Base-by-base conservation (phyloP, 2,329 filamentous ascomycete species). In the Aspergillus clavatus region DNA sequence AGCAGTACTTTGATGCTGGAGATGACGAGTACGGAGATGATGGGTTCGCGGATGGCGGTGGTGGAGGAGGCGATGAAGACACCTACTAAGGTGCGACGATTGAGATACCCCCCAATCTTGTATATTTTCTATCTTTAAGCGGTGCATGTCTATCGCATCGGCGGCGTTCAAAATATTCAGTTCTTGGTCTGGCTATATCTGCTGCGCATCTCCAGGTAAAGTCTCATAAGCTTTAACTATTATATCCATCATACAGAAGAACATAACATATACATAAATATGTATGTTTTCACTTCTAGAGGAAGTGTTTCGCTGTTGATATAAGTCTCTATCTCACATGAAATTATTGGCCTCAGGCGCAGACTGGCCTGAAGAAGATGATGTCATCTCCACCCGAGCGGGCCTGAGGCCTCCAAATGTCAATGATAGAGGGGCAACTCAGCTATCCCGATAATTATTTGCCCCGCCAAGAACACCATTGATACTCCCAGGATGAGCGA, bases 1-100 rank as follows among this genome's bases (percentile, higher is more conserved):
- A 84, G 55, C 75, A 83, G 51, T 83, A 84, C 68, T 81, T 81
- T 55, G 77, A 80, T 50, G 78, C 73, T 43, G 81, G 81, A 5
- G 81, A 76, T 40, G 73, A 74, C 39, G 73, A 74, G 38, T 72
- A 66, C 40, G 71, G 79, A 40, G 78, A 76, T 43, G 80, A 77
- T 51, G 76, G 75, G 46, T 77, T 73, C 41, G 77, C 70, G 21
- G 80, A 76, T 52, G 77, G 72, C 36, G 78, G 72, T 29, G 76
- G 73, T 24, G 78, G 73, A 31, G 75, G 71, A 5, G 78, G 75
- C 43, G 75, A 73, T 39, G 75, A 72, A 47, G 70, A 70, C 53
- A 65, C 63, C 18, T 69, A 64, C 50, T 71, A 56, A 60, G 44
- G 40, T 41, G 45, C 45, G 21, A 40, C 33, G 47, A 35, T 53